phyloP scores from a whole-genome alignment of 2,329 filamentous ascomycete species.

The Alternaria triticina region DNA sequence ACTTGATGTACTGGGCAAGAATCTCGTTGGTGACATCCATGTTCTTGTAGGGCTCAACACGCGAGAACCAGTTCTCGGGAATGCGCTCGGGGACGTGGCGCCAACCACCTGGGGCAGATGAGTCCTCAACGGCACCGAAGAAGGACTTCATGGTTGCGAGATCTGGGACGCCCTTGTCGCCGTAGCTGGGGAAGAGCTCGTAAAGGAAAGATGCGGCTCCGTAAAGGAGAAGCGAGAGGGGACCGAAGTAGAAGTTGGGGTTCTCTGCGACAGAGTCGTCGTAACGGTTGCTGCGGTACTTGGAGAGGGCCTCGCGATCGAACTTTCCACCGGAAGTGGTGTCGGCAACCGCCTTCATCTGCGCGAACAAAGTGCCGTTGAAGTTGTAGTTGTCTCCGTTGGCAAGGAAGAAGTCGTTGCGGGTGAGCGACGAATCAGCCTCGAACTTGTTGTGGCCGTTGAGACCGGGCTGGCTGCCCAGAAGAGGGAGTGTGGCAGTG shows the following conservation, averaged over 20 bases:
- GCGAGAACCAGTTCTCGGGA: conserved; percentile 51
- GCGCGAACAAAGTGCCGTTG: conserved; percentile 51
- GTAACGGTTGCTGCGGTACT: conserved; percentile 50
- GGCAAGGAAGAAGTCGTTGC: conserved; percentile 50
- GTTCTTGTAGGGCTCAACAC: conserved; percentile 43
- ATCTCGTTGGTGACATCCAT: conserved; percentile 50
- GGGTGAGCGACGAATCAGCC: conserved; percentile 49
- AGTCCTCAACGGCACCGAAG: conserved; percentile 52
- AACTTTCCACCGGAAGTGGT: conserved; percentile 42
- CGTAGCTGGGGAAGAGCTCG: conserved; percentile 49
- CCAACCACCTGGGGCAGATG: conserved; percentile 46
- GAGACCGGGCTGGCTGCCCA: conserved; percentile 51
- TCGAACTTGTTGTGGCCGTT: conserved; percentile 56
- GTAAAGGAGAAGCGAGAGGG: conserved; percentile 48
- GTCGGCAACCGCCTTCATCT: conserved; percentile 45
- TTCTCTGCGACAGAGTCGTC: conserved; percentile 45
- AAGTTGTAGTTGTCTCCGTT: conserved; percentile 49
- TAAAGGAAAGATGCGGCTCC: conserved; percentile 55
- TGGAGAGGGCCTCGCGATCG: conserved; percentile 47
- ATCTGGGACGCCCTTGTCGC: conserved; percentile 22
- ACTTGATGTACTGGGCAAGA: conserved; percentile 48
- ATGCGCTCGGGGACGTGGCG: conserved; percentile 48
- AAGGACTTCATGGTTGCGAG: conserved; percentile 28
- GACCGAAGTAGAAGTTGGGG: conserved; percentile 54
- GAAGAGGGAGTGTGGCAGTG: conserved; percentile 41